Evolutionary conservation across 2,329 filamentous ascomycete species (phyloP).

Genomic region (Ophiostoma australiae): DNA sequence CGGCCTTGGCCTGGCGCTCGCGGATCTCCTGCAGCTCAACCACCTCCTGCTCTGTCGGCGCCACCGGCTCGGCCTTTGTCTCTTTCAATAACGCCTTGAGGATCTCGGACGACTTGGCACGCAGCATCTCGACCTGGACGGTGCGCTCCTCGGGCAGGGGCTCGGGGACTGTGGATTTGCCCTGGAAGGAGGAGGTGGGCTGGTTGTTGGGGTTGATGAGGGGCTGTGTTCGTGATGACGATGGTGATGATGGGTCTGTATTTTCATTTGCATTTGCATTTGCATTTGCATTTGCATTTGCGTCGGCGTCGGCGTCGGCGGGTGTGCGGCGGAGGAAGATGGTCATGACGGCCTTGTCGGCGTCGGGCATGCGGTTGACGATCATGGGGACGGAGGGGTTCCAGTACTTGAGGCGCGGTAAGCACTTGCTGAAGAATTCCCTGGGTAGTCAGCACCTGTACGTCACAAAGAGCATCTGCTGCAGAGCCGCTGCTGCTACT

Average conservation of each 20-base stretch:
- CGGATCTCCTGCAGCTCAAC: slow-evolving; percentile 56
- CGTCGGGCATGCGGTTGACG: slow-evolving; percentile 62
- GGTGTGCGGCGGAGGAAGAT: slow-evolving; percentile 53
- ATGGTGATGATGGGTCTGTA: background rate
- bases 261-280: background rate
- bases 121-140: slow-evolving; percentile 59
- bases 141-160: slow-evolving; percentile 47
- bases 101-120: slow-evolving; percentile 57
- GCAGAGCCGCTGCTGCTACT: background rate
- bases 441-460: slow-evolving; percentile 41
- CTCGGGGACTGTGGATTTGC: slow-evolving; percentile 46
- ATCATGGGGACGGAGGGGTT: slow-evolving; percentile 83
- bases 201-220: slow-evolving; percentile 34
- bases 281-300: background rate
- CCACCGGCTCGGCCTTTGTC: slow-evolving; percentile 55
- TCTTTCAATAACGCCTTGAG: slow-evolving; percentile 56
- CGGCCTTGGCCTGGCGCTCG: slow-evolving; percentile 48
- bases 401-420: slow-evolving; percentile 88
- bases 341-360: slow-evolving; percentile 57
- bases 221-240: slow-evolving; percentile 18
- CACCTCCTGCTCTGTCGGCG: slow-evolving; percentile 58
- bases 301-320: background rate
- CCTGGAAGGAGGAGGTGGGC: slow-evolving; percentile 45
- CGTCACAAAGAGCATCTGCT: too few species aligned
- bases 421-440: slow-evolving; percentile 80